These are phyloP conservation scores for Globisporangium abappressorium DNA, from an alignment of 352 stramenopile species.

Conservation along the genomic window DNA sequence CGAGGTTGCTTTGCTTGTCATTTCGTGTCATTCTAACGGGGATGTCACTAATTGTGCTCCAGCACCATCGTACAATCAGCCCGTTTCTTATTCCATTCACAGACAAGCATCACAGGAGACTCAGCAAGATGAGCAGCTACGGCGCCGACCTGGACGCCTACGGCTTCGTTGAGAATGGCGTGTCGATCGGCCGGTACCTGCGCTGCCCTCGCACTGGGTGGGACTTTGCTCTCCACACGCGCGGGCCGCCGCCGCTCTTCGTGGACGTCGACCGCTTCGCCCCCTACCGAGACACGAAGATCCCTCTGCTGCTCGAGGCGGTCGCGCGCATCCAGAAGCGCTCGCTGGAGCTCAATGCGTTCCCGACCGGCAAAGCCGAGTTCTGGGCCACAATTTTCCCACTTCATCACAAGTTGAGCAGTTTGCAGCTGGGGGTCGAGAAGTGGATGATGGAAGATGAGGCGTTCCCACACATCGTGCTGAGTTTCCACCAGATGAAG, in stretches of 20 bases:
- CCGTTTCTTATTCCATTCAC: background rate
- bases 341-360: background rate
- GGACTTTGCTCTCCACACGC: constrained; percentile 8
- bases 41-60: background rate
- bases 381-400: constrained; percentile 9
- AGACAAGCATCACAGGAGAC: background rate
- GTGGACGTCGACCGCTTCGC: constrained; percentile 9
- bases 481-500: constrained; percentile 11
- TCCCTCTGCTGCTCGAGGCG: constrained; percentile 6
- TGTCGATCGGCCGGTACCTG: background rate
- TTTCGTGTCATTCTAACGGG: background rate
- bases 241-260: constrained; percentile 1
- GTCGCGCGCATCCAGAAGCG: background rate
- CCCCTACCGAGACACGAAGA: constrained; percentile 1
- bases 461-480: constrained; percentile 6
- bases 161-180: constrained; percentile 4
- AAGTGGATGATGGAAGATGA: constrained; percentile 7
- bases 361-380: background rate
- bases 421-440: constrained; percentile 5
- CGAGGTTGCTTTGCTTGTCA: background rate
- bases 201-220: constrained; percentile 3
- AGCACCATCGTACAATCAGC: background rate
- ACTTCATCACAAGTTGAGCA: background rate
- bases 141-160: background rate
- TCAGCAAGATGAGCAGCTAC: background rate